These are phyloP conservation scores for Neofusicoccum umdonicola DNA, from an alignment of 2,329 filamentous ascomycete genomes.

Conservation along the genomic window DNA sequence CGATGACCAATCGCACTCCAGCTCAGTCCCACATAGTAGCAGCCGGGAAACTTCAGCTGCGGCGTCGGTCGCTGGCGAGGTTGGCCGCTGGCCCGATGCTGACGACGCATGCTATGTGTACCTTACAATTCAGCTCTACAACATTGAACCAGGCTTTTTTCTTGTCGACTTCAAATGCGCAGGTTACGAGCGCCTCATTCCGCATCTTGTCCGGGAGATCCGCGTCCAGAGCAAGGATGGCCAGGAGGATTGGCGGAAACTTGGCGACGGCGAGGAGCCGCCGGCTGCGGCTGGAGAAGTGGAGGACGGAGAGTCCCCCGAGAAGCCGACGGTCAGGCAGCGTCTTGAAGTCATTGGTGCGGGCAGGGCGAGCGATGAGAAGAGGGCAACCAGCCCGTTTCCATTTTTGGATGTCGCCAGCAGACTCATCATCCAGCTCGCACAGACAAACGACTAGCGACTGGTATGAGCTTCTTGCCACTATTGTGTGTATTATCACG, in stretches of 20 bases:
- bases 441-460: slow-evolving; percentile 46
- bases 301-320: slow-evolving; percentile 27
- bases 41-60: slow-evolving; percentile 23
- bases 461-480: not conserved
- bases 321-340: slow-evolving; percentile 35
- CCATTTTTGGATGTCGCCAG: slow-evolving; percentile 94
- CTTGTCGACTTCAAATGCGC: slow-evolving; percentile 98
- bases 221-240: slow-evolving; percentile 24
- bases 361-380: slow-evolving; percentile 68
- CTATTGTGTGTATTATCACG: slow-evolving; percentile 1
- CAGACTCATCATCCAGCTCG: slow-evolving; percentile 87
- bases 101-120: slow-evolving; percentile 83
- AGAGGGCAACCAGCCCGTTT: slow-evolving; percentile 92
- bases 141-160: slow-evolving; percentile 84
- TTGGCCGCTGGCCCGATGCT: slow-evolving; percentile 33
- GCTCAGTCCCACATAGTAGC: slow-evolving; percentile 33
- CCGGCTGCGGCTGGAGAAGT: slow-evolving; percentile 27
- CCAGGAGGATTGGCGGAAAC: slow-evolving; percentile 24
- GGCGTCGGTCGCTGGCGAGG: slow-evolving; percentile 37
- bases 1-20: slow-evolving; percentile 3
- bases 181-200: slow-evolving; percentile 84
- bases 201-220: slow-evolving; percentile 41
- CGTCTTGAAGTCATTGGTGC: slow-evolving; percentile 43
- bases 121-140: slow-evolving; percentile 93
- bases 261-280: slow-evolving; percentile 32